Evolutionary conservation across 305 asterid genomes (phyloP), one percentile per base, ranked within the genome.

Genomic region (Fraxinus sp.): DNA sequence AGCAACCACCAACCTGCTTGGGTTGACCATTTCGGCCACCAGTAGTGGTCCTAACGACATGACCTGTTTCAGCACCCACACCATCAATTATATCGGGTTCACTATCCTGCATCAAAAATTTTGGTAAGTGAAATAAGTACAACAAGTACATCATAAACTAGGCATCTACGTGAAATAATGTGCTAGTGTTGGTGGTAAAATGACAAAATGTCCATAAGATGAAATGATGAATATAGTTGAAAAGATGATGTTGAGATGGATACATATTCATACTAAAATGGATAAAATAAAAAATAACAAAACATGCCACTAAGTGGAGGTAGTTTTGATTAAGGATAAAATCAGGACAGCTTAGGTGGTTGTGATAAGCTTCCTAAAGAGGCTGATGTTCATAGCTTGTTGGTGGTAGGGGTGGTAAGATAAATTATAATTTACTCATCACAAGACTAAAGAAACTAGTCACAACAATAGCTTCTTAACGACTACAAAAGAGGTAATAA

Each of bases 11-110:
- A 76, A 96, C 99, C 97, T 96, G 97, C 89, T 88, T 96, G 83
- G 97, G 82, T 89, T 96, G 99, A 86, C 99, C 98, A 89, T 94
- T 88, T 85, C 97, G 93, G 78, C 99, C 98, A 43, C 97, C 97
- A 77, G 93, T 87, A 52, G 96, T 93, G 41, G 97, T 91, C 89
- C 93, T 89, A 83, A 94, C 92, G 14, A 93, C 93, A 84, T 94
- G 99, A 55, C 98, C 99, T 75, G 94, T 89, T 89, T 94, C 97
- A 81, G 98, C 92, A 85, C 99, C 97, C 89, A 94, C 95, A 73
- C 97, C 97, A 81, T 93, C 99, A 83, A 94, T 90, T 81, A 92
- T 85, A 79, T 96, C 98, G 72, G 99, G 97, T 84, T 96, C 99
- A 77, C 97, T 93, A 49, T 96, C 98, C 99, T 96, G 98, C 93